Base-by-base conservation (phyloP, 2,329 filamentous ascomycete species). In the Aspergillus bombycis region DNA sequence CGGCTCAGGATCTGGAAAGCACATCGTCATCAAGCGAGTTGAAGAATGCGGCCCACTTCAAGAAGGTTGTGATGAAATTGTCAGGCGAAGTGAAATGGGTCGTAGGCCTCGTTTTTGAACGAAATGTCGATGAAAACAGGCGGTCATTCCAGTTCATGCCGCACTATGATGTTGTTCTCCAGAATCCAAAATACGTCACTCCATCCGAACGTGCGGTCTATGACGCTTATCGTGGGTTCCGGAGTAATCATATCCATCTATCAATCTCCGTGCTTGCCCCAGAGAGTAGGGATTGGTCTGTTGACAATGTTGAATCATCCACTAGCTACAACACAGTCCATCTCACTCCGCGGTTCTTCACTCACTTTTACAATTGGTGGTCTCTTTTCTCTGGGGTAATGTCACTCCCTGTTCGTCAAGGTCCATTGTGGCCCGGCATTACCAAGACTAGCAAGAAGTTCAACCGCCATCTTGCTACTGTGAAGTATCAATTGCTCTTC, bases 391-490 rank as follows among this genome's bases (percentile, higher is more conserved):
- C 93, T 10, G 94, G 94, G 1, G 91, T 94, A 10, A 93, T 98
- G 89, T 96, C 94, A 12, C 84, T 99, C 32, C 96, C 95, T 12
- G 91, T 99, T 62, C 92, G 95, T 0, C 96, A 99, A 80, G 95
- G 95, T 19, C 86, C 87, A 54, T 84, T 99, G 3, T 99, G 94
- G 89, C 94, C 94, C 7, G 93, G 93, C 0, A 86, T 93, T 28
- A 95, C 97, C 70, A 97, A 97, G 82, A 95, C 93, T 53, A 97
- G 93, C 83, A 99, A 99, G 81, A 99, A 99, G 76, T 99, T 99
- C 76, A 94, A 94, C 16, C 88, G 95, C 57, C 96, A 99, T 78
- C 82, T 99, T 65, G 94, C 93, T n/a, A 99, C 96, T 10, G 94
- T 99, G 83, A 99, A 99, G 82, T 98, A 98, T 81, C 97, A 94